Evolutionary conservation across 2,329 filamentous ascomycete species (phyloP), one percentile per base, ranked within the genome.

Genomic region (Aspergillus hiratsukae): DNA sequence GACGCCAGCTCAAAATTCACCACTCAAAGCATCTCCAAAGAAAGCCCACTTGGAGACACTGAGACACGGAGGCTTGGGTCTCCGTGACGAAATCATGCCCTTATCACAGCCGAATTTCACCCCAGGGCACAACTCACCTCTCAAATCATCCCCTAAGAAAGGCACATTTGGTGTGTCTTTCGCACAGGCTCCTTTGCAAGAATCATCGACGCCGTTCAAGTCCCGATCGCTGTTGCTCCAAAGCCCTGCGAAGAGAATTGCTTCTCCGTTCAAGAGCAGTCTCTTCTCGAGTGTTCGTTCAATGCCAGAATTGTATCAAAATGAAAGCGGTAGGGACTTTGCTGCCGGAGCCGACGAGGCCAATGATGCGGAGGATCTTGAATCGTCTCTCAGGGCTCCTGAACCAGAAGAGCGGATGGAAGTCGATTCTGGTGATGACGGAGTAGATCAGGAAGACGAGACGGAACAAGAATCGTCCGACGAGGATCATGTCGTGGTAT

Each of bases 21-120:
- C 75, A 0, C 65, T 80, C 8, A 78, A 77, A 56, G 64, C 69
- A 35, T 78, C 77, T 17, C 75, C 78, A 6, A 76, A 70, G 58
- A 78, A 77, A 51, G 70, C 60, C 4, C 53, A 56, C 17, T 28
- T 66, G 17, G 63, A 59, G 25, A 65, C 63, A 5, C 63, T 63
- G 6, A 52, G 46, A 17, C 59, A 48, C 21, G 59, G 59, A 27
- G 53, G 53, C 10, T 41, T 64, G n/a, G 53, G 57, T 40, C 45
- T 58, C 3, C 40, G 10, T 37, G 45, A 58, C 17, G 54, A 57
- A 10, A 23, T 31, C 3, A 48, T 29, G n/a, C 21, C 53, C 2
- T 25, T 59, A 5, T 56, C 58, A 11, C 64, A 66, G 40, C 60
- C 61, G 0, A 64, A 61, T 48, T 61, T 64, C 40, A 65, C 57